Conservation (phyloP, 352 stramenopile genomes). For the Phytopythium litorale region DNA sequence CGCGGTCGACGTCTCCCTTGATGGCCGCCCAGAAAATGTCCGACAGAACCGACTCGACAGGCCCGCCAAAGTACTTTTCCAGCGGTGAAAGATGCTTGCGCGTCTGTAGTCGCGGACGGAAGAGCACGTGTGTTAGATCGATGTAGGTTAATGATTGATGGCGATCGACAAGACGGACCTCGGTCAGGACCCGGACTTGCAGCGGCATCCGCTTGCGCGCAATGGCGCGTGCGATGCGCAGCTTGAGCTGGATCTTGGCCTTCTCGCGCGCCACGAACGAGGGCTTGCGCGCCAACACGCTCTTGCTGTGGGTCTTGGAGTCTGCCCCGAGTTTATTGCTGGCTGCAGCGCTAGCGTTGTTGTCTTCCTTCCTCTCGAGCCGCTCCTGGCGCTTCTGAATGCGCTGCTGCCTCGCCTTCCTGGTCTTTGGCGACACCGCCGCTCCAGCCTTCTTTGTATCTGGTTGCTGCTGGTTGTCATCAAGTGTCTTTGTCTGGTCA, state of each 20-base stretch:
- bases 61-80: slow-evolving; percentile 61
- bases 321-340: background rate
- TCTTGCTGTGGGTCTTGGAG: slow-evolving; percentile 5
- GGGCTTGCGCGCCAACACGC: slow-evolving; percentile 11
- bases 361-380: slow-evolving; percentile 58
- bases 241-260: slow-evolving; percentile 47
- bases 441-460: background rate
- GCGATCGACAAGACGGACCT: slow-evolving; percentile 9
- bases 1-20: slow-evolving; percentile 53
- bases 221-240: slow-evolving; percentile 49
- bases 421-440: background rate
- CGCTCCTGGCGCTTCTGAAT: slow-evolving; percentile 44
- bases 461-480: background rate
- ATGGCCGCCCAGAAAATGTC: slow-evolving; percentile 70
- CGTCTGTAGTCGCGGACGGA: slow-evolving; percentile 11
- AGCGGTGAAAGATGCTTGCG: slow-evolving; percentile 47
- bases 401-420: slow-evolving; percentile 53
- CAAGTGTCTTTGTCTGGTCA: background rate
- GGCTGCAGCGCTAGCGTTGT: slow-evolving; percentile 7
- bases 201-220: slow-evolving; percentile 54
- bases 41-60: slow-evolving; percentile 47
- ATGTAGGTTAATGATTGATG: background rate
- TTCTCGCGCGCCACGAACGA: slow-evolving; percentile 55
- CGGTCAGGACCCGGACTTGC: slow-evolving; percentile 65
- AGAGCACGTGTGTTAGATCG: background rate